A percentile compares a stretch with the other conserved stretches of the same genome.
Evolutionary conservation across 768 basidiomycete species (phyloP).

Genomic region (Kwoniella mangroviensis): DNA sequence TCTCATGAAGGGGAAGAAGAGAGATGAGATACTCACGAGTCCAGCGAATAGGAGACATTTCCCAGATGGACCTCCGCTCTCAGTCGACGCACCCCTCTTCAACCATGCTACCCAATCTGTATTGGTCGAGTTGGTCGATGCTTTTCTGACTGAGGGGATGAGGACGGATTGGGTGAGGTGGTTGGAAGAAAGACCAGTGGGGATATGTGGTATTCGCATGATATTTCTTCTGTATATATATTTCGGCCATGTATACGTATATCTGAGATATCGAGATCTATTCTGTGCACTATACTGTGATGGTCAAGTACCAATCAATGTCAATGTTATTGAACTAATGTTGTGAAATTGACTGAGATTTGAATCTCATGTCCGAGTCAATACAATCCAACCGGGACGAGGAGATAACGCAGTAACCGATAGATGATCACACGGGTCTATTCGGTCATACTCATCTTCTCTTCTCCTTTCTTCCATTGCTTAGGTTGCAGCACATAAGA

Average conservation of each 20-base stretch:
- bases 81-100: conserved; percentile 27
- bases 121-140: conserved; percentile 37
- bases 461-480: conserved; percentile 7
- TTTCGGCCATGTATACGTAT: background rate
- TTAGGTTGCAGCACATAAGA: background rate
- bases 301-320: background rate
- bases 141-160: conserved; percentile 23
- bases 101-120: conserved; percentile 48
- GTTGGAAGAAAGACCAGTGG: background rate
- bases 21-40: conserved; percentile 38
- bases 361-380: no score
- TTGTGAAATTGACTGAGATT: background rate
- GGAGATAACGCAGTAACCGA: conserved; percentile 17
- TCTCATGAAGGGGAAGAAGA: background rate
- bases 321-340: conserved; percentile 1
- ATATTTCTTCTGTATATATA: background rate
- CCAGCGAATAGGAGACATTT: conserved; percentile 54
- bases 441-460: conserved; percentile 14
- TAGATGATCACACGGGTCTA: conserved; percentile 7
- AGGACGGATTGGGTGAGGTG: conserved; percentile 4
- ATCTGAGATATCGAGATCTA: background rate
- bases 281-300: background rate
- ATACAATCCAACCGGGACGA: background rate
- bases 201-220: conserved; percentile 2
- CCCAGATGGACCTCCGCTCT: conserved; percentile 2